Evolutionary conservation across 1,284 basidiomycete genomes (phyloP).

Genomic region (Moniliophthora roreri): DNA sequence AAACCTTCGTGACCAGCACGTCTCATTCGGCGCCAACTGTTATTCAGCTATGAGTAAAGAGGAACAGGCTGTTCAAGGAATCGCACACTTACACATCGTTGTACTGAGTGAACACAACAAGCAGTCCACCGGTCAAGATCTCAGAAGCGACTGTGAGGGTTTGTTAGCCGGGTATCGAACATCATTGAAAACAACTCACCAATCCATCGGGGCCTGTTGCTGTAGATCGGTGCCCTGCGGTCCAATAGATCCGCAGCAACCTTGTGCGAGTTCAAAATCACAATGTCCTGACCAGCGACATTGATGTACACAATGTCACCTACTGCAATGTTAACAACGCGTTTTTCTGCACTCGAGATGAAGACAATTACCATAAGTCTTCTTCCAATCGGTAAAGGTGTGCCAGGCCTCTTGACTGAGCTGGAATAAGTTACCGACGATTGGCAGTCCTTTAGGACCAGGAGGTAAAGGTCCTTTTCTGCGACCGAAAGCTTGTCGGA

Average conservation of each 20-base stretch:
- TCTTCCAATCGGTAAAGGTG: conserved; percentile 23
- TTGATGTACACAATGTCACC: conserved; percentile 10
- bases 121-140: conserved; percentile 1
- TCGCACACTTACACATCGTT: not conserved
- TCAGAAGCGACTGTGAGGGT: not conserved
- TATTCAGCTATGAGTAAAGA: not conserved
- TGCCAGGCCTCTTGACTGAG: conserved; percentile 22
- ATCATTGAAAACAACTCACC: no score
- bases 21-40: not conserved
- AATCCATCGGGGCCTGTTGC: conserved; percentile 1
- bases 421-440: conserved; percentile 29
- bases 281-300: conserved; percentile 4
- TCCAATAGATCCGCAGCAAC: conserved; percentile 8
- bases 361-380: not conserved
- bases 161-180: no score
- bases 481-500: not conserved
- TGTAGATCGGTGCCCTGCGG: conserved; percentile 7
- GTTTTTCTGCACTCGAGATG: not conserved
- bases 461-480: conserved; percentile 19
- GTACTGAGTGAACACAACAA: not conserved
- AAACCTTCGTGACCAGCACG: not conserved
- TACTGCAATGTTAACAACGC: not conserved
- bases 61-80: not conserved
- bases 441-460: conserved; percentile 23
- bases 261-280: conserved; percentile 7